These are phyloP conservation scores for Scheffersomyces insectosa DNA, from an alignment of 1,139 yeast genomes.

Conservation along the genomic window DNA sequence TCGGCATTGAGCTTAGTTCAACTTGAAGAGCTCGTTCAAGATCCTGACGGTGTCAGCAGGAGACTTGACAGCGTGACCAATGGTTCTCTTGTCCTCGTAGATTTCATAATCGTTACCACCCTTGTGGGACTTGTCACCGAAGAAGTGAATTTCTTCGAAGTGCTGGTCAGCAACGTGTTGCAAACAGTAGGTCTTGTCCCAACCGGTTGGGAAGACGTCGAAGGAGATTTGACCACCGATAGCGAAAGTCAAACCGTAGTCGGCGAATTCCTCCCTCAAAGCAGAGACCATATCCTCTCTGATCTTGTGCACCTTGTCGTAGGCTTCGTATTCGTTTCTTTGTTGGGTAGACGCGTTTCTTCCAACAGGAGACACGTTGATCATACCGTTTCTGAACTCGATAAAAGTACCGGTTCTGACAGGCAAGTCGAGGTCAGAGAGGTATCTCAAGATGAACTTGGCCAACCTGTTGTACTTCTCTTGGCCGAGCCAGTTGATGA, in stretches of 20 bases:
- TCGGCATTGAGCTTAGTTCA: slow-evolving; percentile 10
- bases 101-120: slow-evolving; percentile 99
- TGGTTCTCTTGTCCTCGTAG: slow-evolving; percentile 85
- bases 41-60: slow-evolving; percentile 88
- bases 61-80: slow-evolving; percentile 87
- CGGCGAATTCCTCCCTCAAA: slow-evolving; percentile 77
- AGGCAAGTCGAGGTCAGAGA: slow-evolving; percentile 86
- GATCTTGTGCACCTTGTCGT: slow-evolving; percentile 73
- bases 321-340: slow-evolving; percentile 88
- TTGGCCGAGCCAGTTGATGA: slow-evolving; percentile 94
- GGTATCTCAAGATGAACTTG: slow-evolving; percentile 80
- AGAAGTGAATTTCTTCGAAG: slow-evolving; percentile 89
- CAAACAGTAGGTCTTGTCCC: slow-evolving; percentile 99
- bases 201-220: slow-evolving; percentile 99
- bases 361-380: slow-evolving; percentile 96
- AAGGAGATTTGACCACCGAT: slow-evolving; percentile 99
- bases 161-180: slow-evolving; percentile 86
- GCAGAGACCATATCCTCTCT: slow-evolving; percentile 85
- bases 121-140: slow-evolving; percentile 95
- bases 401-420: slow-evolving; percentile 95
- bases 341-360: slow-evolving; percentile 95
- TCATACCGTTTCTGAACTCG: slow-evolving; percentile 99
- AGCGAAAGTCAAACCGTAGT: slow-evolving; percentile 86
- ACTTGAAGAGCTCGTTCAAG: slow-evolving; percentile 76
- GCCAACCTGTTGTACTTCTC: slow-evolving; percentile 88